A percentile compares a stretch with the other conserved stretches of the same genome.
Conservation (phyloP, 306 rosid genomes). For the Citrullus colocynthis region DNA sequence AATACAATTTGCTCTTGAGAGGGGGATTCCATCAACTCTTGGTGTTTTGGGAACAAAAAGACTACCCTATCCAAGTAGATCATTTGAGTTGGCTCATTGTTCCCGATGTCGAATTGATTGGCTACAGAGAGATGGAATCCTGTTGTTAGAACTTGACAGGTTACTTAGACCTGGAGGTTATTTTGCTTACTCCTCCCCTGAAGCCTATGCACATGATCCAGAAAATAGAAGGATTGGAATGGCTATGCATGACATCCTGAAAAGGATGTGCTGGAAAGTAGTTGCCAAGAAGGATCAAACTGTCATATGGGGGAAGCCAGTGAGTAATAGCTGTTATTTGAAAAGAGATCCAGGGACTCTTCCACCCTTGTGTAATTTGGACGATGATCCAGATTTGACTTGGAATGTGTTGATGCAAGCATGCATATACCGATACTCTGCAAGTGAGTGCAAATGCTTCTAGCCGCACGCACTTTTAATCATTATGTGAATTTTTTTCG, state of each 20-base stretch:
- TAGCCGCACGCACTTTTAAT: neutral
- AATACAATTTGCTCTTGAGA: constrained; percentile 53
- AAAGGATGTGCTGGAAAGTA: constrained; percentile 50
- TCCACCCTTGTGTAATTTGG: constrained; percentile 28
- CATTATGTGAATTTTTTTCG: neutral
- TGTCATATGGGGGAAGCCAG: constrained; percentile 49
- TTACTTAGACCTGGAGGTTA: constrained; percentile 50
- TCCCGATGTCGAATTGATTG: constrained; percentile 59
- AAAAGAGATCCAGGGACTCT: constrained; percentile 32
- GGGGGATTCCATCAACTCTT: constrained; percentile 58
- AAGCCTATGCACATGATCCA: constrained; percentile 44
- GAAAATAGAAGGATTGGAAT: constrained; percentile 41
- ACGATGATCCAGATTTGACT: constrained; percentile 32
- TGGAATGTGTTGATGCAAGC: constrained; percentile 53
- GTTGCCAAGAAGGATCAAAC: constrained; percentile 41
- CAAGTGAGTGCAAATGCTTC: constrained; percentile 25
- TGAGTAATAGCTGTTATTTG: constrained; percentile 37
- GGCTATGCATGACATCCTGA: constrained; percentile 31
- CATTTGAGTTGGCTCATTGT: constrained; percentile 53
- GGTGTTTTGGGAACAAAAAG: constrained; percentile 59
- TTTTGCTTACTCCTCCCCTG: constrained; percentile 54
- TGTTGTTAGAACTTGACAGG: constrained; percentile 48
- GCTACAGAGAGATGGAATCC: constrained; percentile 50
- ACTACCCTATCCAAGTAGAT: constrained; percentile 52
- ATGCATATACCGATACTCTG: constrained; percentile 37